Base-by-base conservation (phyloP, 768 basidiomycete species). In the Calocybe indica region DNA sequence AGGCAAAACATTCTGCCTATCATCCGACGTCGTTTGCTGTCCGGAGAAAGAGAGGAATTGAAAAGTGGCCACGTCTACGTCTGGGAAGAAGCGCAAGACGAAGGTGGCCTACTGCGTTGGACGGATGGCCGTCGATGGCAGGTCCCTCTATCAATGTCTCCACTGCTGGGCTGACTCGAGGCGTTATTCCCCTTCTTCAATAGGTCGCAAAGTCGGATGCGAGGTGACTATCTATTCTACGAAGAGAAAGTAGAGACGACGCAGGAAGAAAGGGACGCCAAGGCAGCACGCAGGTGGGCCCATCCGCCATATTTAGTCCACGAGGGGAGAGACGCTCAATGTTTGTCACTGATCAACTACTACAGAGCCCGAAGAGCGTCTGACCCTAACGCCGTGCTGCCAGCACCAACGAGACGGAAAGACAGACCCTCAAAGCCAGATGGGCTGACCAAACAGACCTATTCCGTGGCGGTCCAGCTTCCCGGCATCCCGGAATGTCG, bases 191-290 rank as follows among this genome's bases (percentile, higher is more conserved):
- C 37, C 22, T 34, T 32, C 31, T 8, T 22, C 34, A 11, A 12
- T 52, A 88, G 87, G 86, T 89, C 88, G 1, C 88, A 89, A 60
- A 89, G 88, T 62, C 70, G 88, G 49, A 90, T 90, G 88, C 72
- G 85, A 22, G 86, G 82, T 14, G 87, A 86, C 60, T 89, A 87
- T 58, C 68, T 90, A 11, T 89, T 88, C 63, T 90, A 90, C 54
- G 88, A 88, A 58, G 86, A 88, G 61, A 88, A 88, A 58, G 81
- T 87, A 43, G 86, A 86, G 55, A 84, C 82, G 0, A 89, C 85
- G 1, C 80, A 83, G 50, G 88, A 87, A 58, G 87, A 88, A 60
- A 78, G 82, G 52, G 84, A 87, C 52, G 79, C 83, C 0, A 89
- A 88, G 56, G 87, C 86, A 44, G 85, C 83, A n/a, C 70, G 87